Evolutionary conservation across 164 flowering plant species (phyloP), one percentile per base, ranked within the genome.

Genomic region (Malania oleifera): DNA sequence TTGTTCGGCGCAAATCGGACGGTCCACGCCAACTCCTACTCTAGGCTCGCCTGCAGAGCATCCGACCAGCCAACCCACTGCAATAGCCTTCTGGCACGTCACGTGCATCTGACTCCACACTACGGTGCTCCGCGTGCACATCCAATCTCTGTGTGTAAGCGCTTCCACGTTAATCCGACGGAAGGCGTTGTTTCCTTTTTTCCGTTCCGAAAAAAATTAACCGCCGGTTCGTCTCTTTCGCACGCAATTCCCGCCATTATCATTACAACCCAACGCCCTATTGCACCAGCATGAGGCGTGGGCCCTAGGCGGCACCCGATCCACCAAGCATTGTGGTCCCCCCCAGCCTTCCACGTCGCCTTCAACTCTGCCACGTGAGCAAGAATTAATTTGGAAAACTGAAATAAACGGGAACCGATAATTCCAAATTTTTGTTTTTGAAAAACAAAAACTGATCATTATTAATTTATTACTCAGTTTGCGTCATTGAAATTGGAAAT

Each of bases 51-150:
- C 35, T 9, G 35, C 9, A 31, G 35, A 31, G 4, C 9, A 31
- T 31, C 66, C 46, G 59, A 62, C 59, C 66, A 46, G 60, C 60
- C 66, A 54, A 54, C 66, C 66, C 54, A 54, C 18, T 20, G 2
- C 41, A 31, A 31, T 31, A 1, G 12, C 24, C 52, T 10, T 20
- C 29, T 17, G 28, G 25, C 27, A 9, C 19, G 15, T 63, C 56
- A 56, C 55, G 62, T 65, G 68, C 58, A 23, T 4, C 35, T 4
- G 35, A n/a, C 35, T 9, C 4, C 35, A 31, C 4, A 31, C 35
- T 31, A 31, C 2, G 50, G 35, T 26, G 28, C 51, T 49, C 56
- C 29, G 26, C 19, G 5, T 40, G 41, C 28, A 49, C 54, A 39
- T 12, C 27, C n/a, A 9, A 1, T 46, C 19, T 47, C 27, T 11